phyloP scores from a whole-genome alignment of 2,329 filamentous ascomycete species.

The Fusarium robinianum region DNA sequence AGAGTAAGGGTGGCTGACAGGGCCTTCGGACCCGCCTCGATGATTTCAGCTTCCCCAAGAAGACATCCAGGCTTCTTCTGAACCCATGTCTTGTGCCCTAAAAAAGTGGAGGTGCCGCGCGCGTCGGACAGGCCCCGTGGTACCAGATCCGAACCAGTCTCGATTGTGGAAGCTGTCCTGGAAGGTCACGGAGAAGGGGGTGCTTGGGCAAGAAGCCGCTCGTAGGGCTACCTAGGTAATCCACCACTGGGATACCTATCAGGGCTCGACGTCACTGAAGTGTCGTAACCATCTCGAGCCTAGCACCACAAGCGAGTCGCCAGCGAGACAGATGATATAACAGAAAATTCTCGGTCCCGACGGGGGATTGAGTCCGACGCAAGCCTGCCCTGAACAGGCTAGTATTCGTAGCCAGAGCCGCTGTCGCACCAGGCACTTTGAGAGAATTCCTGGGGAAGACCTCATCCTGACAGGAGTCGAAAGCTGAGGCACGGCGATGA shows the following conservation, averaged over 20 bases:
- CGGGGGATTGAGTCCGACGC: neutral
- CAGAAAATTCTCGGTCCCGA: neutral
- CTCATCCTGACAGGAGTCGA: too few relatives aligned
- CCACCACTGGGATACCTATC: neutral
- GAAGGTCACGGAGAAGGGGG: constrained; percentile 5
- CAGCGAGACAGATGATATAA: neutral
- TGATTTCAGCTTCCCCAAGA: neutral
- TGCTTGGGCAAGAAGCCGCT: neutral
- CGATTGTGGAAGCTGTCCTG: neutral
- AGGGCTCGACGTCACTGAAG: too few relatives aligned
- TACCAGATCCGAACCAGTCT: constrained; percentile 1
- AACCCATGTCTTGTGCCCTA: constrained; percentile 6
- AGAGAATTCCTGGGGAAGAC: too few relatives aligned
- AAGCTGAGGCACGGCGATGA: too few relatives aligned
- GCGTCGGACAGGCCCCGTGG: constrained; percentile 17
- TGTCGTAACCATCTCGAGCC: neutral
- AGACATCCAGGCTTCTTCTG: neutral
- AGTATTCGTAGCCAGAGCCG: constrained; percentile 5
- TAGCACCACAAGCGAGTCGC: neutral
- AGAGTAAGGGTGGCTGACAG: too few relatives aligned
- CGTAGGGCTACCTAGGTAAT: constrained; percentile 5
- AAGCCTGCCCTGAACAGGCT: constrained; percentile 12
- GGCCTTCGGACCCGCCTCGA: too few relatives aligned
- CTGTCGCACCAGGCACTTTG: neutral
- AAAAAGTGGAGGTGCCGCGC: constrained; percentile 26